Base-by-base conservation (phyloP, 495 filamentous ascomycete genomes). In the Penicillium canariense region DNA sequence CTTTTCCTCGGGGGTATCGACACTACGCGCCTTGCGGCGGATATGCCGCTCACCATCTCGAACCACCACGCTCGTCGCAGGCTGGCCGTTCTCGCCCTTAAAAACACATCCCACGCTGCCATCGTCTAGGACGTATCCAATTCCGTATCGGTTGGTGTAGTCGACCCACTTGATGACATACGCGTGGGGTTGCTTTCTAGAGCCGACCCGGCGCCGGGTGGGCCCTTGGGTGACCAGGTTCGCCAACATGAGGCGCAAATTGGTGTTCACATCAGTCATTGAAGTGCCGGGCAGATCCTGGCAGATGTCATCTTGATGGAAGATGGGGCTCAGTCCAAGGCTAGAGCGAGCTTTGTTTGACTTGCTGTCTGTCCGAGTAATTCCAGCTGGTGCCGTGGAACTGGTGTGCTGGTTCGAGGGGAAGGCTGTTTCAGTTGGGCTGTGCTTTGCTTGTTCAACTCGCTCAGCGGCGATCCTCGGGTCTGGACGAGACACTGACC, bases 91-190 rank as follows among this genome's bases (percentile, higher is more conserved):
- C 14, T 80, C 78, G 6, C 82, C 86, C 39, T 86, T 88, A 50
- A 91, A 87, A 14, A 93, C 85, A 58, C 88, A 91, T 4, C 89
- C 90, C 32, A 91, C 85, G 46, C 86, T 90, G 9, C 90, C 89
- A 63, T 94, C 88, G 44, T 87, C 89, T 28, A 96, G 70, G 34
- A 92, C 88, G 57, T 95, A 96, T 4, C 90, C 90, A 34, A 93
- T 79, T 1, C 90, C 90, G 61, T 91, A 92, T 59, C 90, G 89
- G 68, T 94, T 94, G 23, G 90, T 91, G 60, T 94, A 96, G 61
- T 96, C 90, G n/a, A 96, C 90, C 90, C 90, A 96, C 65, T 93
- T 94, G 20, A 91, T 86, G 20, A 96, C 88, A 61, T 78, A 78
- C 17, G 73, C 56, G 43, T 78, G 75, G 1, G 75, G 73, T 14